Evolutionary conservation across 148 eudicot genomes (phyloP).

Genomic region (Fallopia convolvulus): DNA sequence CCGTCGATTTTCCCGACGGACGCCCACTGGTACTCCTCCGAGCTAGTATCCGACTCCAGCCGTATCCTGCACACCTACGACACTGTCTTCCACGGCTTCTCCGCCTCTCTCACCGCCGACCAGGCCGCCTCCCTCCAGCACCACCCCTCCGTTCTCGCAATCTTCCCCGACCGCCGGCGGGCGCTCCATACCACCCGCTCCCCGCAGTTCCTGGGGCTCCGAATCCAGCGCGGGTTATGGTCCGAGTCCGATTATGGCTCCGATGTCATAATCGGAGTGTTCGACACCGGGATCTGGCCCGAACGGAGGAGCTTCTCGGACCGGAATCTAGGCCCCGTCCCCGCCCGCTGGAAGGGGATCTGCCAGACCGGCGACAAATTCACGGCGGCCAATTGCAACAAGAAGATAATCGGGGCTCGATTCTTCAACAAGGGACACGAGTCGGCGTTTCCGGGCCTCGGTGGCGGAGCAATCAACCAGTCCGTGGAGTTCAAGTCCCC

Average conservation of each 20-base stretch:
- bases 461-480: conserved; percentile 47
- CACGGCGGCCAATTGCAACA: conserved; percentile 37
- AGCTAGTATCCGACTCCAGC: conserved; percentile 33
- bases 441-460: conserved; percentile 33
- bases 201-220: conserved; percentile 84
- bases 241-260: conserved; percentile 96
- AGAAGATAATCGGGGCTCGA: conserved; percentile 75
- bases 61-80: conserved; percentile 68
- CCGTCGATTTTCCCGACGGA: conserved; percentile 78
- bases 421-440: conserved; percentile 78
- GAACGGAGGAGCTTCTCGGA: conserved; percentile 79
- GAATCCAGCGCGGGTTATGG: conserved; percentile 80
- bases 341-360: conserved; percentile 63
- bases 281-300: conserved; percentile 93
- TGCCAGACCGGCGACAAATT: conserved; percentile 60
- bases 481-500: conserved; percentile 58
- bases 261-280: conserved; percentile 70
- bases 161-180: conserved; percentile 59
- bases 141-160: conserved; percentile 68
- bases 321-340: conserved; percentile 71
- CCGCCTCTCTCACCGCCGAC: conserved; percentile 48
- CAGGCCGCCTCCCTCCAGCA: conserved; percentile 31
- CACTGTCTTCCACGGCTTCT: conserved; percentile 89
- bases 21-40: conserved; percentile 75
- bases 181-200: conserved; percentile 91